phyloP scores from a whole-genome alignment of 495 filamentous ascomycete species.

The Penicillium coprophilum region DNA sequence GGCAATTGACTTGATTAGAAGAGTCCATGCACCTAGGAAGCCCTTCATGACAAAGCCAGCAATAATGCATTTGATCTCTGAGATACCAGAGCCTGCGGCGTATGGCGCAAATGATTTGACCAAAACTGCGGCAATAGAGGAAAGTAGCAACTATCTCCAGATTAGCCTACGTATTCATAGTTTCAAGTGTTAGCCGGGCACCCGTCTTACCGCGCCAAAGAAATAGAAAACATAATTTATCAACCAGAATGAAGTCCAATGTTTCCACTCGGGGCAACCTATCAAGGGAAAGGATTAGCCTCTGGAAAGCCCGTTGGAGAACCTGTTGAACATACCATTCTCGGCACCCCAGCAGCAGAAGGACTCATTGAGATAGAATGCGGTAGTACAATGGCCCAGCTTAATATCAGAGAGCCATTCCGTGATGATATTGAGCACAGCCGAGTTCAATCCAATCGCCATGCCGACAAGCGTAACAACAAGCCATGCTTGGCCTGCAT shows the following conservation, averaged over 20 bases:
- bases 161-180: constrained; percentile 5
- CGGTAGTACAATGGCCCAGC: constrained; percentile 87
- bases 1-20: constrained; percentile 91
- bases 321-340: constrained; percentile 55
- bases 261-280: constrained; percentile 89
- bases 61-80: constrained; percentile 99
- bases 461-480: constrained; percentile 92
- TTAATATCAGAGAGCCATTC: constrained; percentile 98
- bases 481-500: constrained; percentile 97
- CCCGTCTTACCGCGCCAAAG: constrained; percentile 69
- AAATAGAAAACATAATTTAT: constrained; percentile 90
- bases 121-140: constrained; percentile 75
- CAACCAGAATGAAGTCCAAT: constrained; percentile 75
- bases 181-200: neutral
- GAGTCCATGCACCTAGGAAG: constrained; percentile 88
- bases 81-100: constrained; percentile 95
- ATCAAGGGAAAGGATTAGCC: constrained; percentile 7
- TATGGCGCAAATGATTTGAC: constrained; percentile 96
- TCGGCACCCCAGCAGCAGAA: constrained; percentile 99
- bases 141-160: constrained; percentile 67
- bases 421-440: constrained; percentile 90
- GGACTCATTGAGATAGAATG: constrained; percentile 95
- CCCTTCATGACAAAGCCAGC: constrained; percentile 99
- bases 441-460: constrained; percentile 90
- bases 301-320: neutral